Evolutionary conservation across 140 eudicot species (phyloP).

Genomic region (Cichorium intybus): DNA sequence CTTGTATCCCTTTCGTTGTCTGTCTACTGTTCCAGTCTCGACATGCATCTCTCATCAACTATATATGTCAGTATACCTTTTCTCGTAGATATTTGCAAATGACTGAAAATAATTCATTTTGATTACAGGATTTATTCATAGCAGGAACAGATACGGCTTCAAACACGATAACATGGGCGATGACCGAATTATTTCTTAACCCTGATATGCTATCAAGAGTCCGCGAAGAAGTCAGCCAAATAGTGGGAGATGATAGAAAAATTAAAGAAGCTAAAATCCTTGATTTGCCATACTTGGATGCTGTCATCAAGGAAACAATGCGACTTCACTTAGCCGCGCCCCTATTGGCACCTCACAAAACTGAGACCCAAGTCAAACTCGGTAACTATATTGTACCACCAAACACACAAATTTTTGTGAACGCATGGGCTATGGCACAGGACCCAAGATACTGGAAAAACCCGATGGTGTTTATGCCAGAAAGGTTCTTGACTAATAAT

Average conservation of each 20-base stretch:
- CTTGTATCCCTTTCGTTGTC: too few relatives aligned
- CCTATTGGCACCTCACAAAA: neutral
- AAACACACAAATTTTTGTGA: constrained; percentile 2
- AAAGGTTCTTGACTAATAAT: neutral
- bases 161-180: neutral
- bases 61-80: too few relatives aligned
- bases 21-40: too few relatives aligned
- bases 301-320: neutral
- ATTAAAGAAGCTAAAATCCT: constrained; percentile 4
- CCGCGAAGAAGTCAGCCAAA: neutral
- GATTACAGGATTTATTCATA: constrained; percentile 2
- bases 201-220: neutral
- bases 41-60: too few relatives aligned
- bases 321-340: neutral
- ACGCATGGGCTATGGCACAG: constrained; percentile 14
- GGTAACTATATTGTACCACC: neutral
- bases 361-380: neutral
- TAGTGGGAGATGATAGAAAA: neutral
- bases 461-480: constrained; percentile 8
- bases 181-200: neutral
- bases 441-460: constrained; percentile 13
- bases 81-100: too few relatives aligned
- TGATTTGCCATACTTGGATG: neutral
- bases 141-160: neutral
- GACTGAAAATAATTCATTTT: neutral